These are phyloP conservation scores for Cryptococcus sp. DNA, from an alignment of 1,284 basidiomycete genomes.

Conservation along the genomic window DNA sequence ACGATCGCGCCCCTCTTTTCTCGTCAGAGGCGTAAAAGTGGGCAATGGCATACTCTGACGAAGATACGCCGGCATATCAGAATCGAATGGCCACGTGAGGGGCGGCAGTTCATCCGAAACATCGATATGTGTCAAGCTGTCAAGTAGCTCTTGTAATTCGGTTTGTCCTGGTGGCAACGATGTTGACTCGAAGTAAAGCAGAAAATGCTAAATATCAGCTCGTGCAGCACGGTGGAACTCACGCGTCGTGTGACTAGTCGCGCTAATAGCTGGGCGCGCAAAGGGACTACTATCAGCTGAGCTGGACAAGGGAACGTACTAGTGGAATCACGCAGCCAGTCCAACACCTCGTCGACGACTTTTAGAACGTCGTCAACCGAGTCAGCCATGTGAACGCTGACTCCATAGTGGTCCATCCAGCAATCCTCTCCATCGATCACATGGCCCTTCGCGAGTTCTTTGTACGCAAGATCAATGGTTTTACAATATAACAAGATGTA, in stretches of 20 bases:
- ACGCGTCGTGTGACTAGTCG: constrained; percentile 15
- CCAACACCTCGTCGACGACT: constrained; percentile 63
- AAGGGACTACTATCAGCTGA: background rate
- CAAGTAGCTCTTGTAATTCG: too few species aligned
- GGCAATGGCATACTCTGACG: constrained; percentile 74
- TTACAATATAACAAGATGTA: constrained; percentile 75
- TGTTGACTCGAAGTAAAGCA: constrained; percentile 11
- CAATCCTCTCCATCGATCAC: constrained; percentile 85
- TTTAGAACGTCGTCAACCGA: constrained; percentile 63
- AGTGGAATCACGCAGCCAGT: constrained; percentile 55
- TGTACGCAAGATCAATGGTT: constrained; percentile 77
- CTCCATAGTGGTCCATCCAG: constrained; percentile 81
- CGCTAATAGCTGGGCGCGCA: constrained; percentile 10
- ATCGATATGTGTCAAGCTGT: too few species aligned
- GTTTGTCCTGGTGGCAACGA: too few species aligned
- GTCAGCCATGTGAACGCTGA: constrained; percentile 71
- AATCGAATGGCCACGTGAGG: constrained; percentile 4
- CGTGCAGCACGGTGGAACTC: constrained; percentile 4
- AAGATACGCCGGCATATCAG: constrained; percentile 56
- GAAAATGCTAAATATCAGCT: constrained; percentile 13
- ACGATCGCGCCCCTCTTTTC: too few species aligned
- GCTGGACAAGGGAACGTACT: constrained; percentile 5
- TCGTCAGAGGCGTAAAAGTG: too few species aligned
- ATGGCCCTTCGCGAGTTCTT: constrained; percentile 70
- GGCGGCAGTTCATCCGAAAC: too few species aligned